A percentile compares a stretch with the other conserved stretches of the same genome.
Conservation (phyloP, 352 stramenopile genomes). For the Phytophthora melonis region DNA sequence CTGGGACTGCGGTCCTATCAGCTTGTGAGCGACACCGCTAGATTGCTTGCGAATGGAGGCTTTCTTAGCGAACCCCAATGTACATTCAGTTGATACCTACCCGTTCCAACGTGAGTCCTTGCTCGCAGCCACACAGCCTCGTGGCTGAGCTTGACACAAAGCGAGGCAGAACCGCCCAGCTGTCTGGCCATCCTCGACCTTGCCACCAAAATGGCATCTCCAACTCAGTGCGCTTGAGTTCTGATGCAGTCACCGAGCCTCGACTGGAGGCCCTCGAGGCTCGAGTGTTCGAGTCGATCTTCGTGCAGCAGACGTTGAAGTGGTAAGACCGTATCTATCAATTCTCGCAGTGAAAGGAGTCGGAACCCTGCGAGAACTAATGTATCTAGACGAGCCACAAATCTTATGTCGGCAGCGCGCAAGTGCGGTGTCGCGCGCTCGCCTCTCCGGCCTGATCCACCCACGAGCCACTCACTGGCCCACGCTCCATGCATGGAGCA, state of each 20-base stretch:
- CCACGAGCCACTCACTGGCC: not conserved
- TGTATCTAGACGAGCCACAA: not conserved
- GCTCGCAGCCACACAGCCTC: not conserved
- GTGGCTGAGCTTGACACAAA: not conserved
- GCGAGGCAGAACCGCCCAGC: not conserved
- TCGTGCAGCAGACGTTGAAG: constrained; percentile 7
- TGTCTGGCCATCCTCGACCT: not conserved
- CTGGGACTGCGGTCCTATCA: not conserved
- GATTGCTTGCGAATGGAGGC: not conserved
- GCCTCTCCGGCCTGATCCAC: constrained; percentile 3
- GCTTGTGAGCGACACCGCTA: not conserved
- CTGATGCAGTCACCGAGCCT: not conserved
- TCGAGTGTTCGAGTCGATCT: not conserved
- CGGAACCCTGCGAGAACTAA: not conserved
- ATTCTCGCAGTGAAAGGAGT: constrained; percentile 14
- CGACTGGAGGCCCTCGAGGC: too few relatives aligned
- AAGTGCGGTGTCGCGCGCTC: not conserved
- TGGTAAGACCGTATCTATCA: constrained; percentile 18
- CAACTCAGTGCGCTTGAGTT: not conserved
- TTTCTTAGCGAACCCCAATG: not conserved
- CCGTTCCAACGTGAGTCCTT: not conserved
- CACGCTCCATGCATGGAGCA: not conserved
- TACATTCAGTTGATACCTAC: not conserved
- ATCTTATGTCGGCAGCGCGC: not conserved
- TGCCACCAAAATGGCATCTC: not conserved